Conservation (phyloP, 441 rosid species). For the Pelargonium citronellum region DNA sequence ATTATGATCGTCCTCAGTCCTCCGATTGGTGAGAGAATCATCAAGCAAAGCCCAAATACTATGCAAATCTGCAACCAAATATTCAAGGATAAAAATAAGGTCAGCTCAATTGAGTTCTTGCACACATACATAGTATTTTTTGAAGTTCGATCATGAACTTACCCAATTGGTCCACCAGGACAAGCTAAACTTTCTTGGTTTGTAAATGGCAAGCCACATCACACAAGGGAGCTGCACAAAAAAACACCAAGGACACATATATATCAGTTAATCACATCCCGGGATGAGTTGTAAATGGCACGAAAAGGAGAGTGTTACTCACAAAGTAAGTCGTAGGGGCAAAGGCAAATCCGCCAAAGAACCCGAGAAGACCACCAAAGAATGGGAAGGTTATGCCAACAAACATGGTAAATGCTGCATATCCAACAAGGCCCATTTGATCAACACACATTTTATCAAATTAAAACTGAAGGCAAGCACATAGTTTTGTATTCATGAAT, state of each 20-base stretch:
- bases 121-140: too few species aligned
- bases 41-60: constrained; percentile 37
- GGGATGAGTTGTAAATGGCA: not conserved
- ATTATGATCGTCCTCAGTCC: constrained; percentile 49
- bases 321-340: constrained; percentile 69
- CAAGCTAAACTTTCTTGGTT: constrained; percentile 45
- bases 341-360: constrained; percentile 68
- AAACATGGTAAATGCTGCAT: constrained; percentile 52
- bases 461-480: too few species aligned
- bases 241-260: not conserved
- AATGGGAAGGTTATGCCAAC: constrained; percentile 55
- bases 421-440: too few species aligned
- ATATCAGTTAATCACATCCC: not conserved
- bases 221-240: constrained; percentile 50
- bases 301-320: constrained; percentile 18
- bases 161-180: constrained; percentile 64
- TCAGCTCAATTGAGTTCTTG: not conserved
- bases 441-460: not conserved
- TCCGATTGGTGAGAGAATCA: constrained; percentile 53
- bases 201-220: constrained; percentile 54
- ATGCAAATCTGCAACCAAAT: constrained; percentile 45
- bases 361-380: constrained; percentile 70
- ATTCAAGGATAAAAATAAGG: too few species aligned
- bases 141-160: constrained; percentile 1
- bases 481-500: too few species aligned